A percentile compares a stretch with the other conserved stretches of the same genome.
Evolutionary conservation across 225 moss, liverwort and hornwort species (phyloP).

Genomic region (Neckera pumila): DNA sequence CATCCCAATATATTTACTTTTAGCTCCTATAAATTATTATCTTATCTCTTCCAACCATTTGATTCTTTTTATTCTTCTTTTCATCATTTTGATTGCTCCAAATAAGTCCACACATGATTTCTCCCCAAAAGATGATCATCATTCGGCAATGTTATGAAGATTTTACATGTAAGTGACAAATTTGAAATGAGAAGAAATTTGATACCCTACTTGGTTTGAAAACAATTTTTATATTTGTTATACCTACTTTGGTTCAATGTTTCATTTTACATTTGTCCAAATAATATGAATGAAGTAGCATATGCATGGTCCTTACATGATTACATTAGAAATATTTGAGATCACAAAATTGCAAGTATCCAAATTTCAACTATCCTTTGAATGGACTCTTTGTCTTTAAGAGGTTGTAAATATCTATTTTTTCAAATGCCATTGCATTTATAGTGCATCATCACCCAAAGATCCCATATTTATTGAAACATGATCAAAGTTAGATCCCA

Average conservation of each 20-base stretch:
- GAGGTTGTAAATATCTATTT: accelerated
- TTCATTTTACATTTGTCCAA: not conserved
- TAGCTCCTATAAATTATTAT: not conserved
- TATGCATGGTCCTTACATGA: accelerated
- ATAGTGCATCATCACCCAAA: not conserved
- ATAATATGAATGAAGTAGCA: not conserved
- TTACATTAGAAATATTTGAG: not conserved
- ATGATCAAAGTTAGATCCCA: too few relatives aligned
- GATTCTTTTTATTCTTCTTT: not conserved
- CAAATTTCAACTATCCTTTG: not conserved
- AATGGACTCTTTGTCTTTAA: not conserved
- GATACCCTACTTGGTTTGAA: not conserved
- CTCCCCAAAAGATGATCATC: accelerated
- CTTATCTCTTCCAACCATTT: not conserved
- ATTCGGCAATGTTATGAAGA: not conserved
- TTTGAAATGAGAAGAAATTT: not conserved
- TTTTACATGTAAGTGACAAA: not conserved
- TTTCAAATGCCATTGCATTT: not conserved
- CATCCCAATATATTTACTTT: not conserved
- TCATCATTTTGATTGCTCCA: not conserved
- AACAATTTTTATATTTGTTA: not conserved
- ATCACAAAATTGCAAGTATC: accelerated
- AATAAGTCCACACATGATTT: not conserved
- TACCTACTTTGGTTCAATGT: too few relatives aligned
- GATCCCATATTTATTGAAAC: not conserved